Percentiles rank a stretch among this genome's conserved stretches.
Evolutionary conservation across 306 rosid genomes (phyloP).

Genomic region (Begonia loranthoides): DNA sequence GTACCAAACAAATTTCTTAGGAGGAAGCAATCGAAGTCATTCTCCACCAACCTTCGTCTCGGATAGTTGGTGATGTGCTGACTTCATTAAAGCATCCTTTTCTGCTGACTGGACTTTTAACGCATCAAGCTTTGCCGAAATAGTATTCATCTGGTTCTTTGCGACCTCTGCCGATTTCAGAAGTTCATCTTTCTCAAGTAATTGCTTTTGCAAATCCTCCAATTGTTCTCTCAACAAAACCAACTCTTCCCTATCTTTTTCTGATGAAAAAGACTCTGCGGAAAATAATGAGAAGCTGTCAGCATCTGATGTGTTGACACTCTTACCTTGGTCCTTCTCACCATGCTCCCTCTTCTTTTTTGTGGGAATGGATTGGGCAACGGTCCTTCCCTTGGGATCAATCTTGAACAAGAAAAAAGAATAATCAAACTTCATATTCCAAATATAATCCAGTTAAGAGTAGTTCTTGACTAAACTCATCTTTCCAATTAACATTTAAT

Average conservation of each 20-base stretch:
- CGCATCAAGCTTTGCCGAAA: conserved; percentile 43
- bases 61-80: conserved; percentile 52
- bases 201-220: conserved; percentile 53
- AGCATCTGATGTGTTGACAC: conserved; percentile 28
- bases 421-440: background rate
- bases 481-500: no score
- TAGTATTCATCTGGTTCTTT: conserved; percentile 40
- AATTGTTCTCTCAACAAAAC: conserved; percentile 52
- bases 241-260: conserved; percentile 63
- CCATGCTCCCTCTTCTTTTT: conserved; percentile 50
- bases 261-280: conserved; percentile 40
- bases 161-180: conserved; percentile 54
- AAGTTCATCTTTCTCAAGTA: conserved; percentile 67
- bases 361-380: conserved; percentile 48
- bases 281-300: conserved; percentile 40
- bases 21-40: background rate
- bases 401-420: conserved; percentile 21
- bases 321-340: conserved; percentile 43
- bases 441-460: background rate
- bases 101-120: conserved; percentile 49
- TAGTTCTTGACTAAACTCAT: no score
- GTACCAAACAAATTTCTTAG: no score
- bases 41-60: conserved; percentile 55
- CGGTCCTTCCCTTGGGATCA: conserved; percentile 44
- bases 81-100: conserved; percentile 53